These are phyloP conservation scores for Huntiella omanensis DNA, from an alignment of 2,329 filamentous ascomycete genomes.

Conservation along the genomic window DNA sequence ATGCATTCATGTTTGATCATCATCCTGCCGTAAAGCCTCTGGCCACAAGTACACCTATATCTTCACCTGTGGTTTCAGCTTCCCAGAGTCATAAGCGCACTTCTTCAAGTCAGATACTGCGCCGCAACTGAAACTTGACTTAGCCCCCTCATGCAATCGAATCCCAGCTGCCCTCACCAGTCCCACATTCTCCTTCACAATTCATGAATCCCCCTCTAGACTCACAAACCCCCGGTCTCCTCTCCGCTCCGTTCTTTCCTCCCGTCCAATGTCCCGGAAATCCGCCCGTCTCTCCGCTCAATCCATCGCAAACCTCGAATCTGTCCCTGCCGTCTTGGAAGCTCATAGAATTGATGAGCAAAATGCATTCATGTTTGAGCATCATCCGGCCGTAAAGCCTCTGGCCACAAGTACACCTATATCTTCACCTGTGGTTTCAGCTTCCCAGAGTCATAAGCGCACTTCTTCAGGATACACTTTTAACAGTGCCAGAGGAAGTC, in stretches of 20 bases:
- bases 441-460: conserved; percentile 6
- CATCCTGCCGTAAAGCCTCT: conserved; percentile 11
- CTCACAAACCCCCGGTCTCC: too few relatives aligned
- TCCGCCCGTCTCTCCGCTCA: conserved; percentile 4
- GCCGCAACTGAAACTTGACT: conserved; percentile 6
- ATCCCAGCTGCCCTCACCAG: conserved; percentile 2
- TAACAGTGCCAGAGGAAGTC: conserved; percentile 4
- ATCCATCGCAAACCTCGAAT: conserved; percentile 2
- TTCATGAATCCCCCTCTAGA: too few relatives aligned
- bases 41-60: neutral
- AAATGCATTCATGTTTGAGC: conserved; percentile 7
- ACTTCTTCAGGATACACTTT: conserved; percentile 7
- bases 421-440: neutral
- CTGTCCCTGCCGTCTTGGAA: neutral
- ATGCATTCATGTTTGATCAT: conserved; percentile 7
- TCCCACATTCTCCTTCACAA: neutral
- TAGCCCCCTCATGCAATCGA: neutral
- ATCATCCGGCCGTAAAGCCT: conserved; percentile 11
- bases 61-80: neutral
- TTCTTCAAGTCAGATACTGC: conserved; percentile 1
- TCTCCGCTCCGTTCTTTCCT: neutral
- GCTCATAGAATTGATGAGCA: neutral
- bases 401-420: neutral
- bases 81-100: conserved; percentile 7
- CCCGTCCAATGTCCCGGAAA: conserved; percentile 10